Base-by-base conservation (phyloP, 768 basidiomycete species). In the Serendipita sp. region DNA sequence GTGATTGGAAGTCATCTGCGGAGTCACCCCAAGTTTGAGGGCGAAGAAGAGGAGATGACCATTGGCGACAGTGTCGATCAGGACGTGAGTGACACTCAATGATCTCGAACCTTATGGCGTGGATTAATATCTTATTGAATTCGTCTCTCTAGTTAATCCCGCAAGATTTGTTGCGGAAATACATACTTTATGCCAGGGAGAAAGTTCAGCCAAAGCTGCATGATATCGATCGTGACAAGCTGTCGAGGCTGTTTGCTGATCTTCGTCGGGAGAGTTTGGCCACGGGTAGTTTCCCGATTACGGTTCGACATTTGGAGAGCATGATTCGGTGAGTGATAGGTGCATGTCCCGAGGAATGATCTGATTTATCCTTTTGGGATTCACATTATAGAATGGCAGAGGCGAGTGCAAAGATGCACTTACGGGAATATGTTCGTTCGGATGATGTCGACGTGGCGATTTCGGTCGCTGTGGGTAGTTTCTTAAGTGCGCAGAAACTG, bases 361-460 rank as follows among this genome's bases (percentile, higher is more conserved):
- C n/a, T n/a, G n/a, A n/a, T n/a, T n/a, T n/a, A n/a, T n/a, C n/a
- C n/a, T n/a, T n/a, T n/a, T n/a, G n/a, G n/a, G n/a, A n/a, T n/a
- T n/a, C n/a, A n/a, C n/a, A n/a, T n/a, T n/a, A n/a, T n/a, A 58
- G 53, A 42, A 98, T 98, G 95, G 82, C 91, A 2, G 96, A 99
- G 74, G 95, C 96, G 14, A 92, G 89, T 70, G 96, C 96, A 24
- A 96, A 95, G 78, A 98, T 99, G 96, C 85, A 94, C 56, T 76
- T 99, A 65, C 81, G 96, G 61, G 95, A 98, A 74, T 97, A 91
- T 69, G 96, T 98, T 33, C 82, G 96, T 50, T 78, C 86, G 42
- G 96, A 98, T 72, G 96, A 99, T 71, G 92, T 99, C 68, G 93
- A 99, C 72, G 76, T 98, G 60, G 95, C 96, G 1, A 98, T 99